A percentile compares a stretch with the other conserved stretches of the same genome.
Evolutionary conservation across 306 rosid species (phyloP).

Genomic region (Gastrolobium villosum): DNA sequence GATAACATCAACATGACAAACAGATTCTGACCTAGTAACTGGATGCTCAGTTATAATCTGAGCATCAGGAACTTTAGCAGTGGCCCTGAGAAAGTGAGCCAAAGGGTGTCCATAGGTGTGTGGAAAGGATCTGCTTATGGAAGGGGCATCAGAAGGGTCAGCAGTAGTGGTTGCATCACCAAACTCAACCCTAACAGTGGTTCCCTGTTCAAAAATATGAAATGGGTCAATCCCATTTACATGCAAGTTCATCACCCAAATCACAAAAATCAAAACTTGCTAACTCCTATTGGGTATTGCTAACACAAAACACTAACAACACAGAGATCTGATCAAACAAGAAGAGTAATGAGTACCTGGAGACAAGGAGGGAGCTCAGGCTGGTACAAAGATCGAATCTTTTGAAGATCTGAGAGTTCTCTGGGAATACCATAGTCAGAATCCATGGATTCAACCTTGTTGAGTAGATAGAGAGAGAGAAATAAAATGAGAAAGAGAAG

Average conservation of each 20-base stretch:
- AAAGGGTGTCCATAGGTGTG: slow-evolving; percentile 85
- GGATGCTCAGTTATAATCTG: slow-evolving; percentile 90
- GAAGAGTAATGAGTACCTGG: slow-evolving; percentile 33
- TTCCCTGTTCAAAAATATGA: slow-evolving; percentile 64
- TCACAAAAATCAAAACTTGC: background rate
- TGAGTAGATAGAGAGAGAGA: background rate
- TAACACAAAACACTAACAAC: background rate
- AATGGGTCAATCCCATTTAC: slow-evolving; percentile 37
- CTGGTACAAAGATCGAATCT: slow-evolving; percentile 75
- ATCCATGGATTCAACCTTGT: slow-evolving; percentile 55
- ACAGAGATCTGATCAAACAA: slow-evolving; percentile 35
- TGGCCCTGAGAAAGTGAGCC: slow-evolving; percentile 98
- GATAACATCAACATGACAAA: slow-evolving; percentile 2
- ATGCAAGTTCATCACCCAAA: slow-evolving; percentile 22
- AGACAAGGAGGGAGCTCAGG: slow-evolving; percentile 88
- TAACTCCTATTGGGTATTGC: background rate
- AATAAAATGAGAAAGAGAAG: background rate
- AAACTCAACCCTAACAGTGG: slow-evolving; percentile 93
- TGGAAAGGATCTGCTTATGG: slow-evolving; percentile 76
- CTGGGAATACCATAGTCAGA: slow-evolving; percentile 95
- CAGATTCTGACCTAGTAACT: slow-evolving; percentile 62
- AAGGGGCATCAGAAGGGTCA: slow-evolving; percentile 78
- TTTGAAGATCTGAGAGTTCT: slow-evolving; percentile 91
- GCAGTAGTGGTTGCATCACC: slow-evolving; percentile 87
- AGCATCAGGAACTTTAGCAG: slow-evolving; percentile 92